These are phyloP conservation scores for Diutina scorzettiae DNA, from an alignment of 1,139 yeast species.

Conservation along the genomic window DNA sequence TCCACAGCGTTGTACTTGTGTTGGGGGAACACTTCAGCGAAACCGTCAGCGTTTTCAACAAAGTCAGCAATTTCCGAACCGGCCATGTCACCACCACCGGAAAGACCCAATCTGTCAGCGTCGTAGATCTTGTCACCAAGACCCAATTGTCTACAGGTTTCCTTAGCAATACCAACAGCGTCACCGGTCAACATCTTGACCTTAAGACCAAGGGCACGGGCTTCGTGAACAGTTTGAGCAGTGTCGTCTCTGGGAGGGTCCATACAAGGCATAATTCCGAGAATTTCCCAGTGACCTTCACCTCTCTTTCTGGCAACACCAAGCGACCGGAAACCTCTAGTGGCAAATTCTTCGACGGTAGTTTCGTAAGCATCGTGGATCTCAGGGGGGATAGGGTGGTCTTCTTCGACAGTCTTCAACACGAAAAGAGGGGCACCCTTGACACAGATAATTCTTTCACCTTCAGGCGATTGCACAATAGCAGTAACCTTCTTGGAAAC, in stretches of 20 bases:
- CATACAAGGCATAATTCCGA: slow-evolving; percentile 98
- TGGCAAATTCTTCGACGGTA: slow-evolving; percentile 94
- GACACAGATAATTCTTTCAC: slow-evolving; percentile 92
- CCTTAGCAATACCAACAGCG: slow-evolving; percentile 98
- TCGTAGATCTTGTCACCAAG: slow-evolving; percentile 94
- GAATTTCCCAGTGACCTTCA: slow-evolving; percentile 97
- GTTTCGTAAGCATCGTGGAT: slow-evolving; percentile 90
- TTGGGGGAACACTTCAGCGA: slow-evolving; percentile 96
- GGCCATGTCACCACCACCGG: slow-evolving; percentile 94
- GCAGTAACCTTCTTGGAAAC: slow-evolving; percentile 96
- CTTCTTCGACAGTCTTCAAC: slow-evolving; percentile 91
- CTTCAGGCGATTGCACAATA: slow-evolving; percentile 89
- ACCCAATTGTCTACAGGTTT: slow-evolving; percentile 96
- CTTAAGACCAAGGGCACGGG: slow-evolving; percentile 85
- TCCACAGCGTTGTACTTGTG: slow-evolving; percentile 90
- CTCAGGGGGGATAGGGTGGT: slow-evolving; percentile 94
- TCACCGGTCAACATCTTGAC: slow-evolving; percentile 98
- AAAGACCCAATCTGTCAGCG: slow-evolving; percentile 93
- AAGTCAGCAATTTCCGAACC: slow-evolving; percentile 94
- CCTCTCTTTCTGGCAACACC: slow-evolving; percentile 99
- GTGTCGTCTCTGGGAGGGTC: slow-evolving; percentile 99
- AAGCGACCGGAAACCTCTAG: slow-evolving; percentile 97
- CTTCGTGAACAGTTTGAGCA: slow-evolving; percentile 91
- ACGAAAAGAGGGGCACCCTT: slow-evolving; percentile 97
- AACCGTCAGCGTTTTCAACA: slow-evolving; percentile 94